Conservation (phyloP, 2,329 filamentous ascomycete genomes). For the Diaporthe eres region DNA sequence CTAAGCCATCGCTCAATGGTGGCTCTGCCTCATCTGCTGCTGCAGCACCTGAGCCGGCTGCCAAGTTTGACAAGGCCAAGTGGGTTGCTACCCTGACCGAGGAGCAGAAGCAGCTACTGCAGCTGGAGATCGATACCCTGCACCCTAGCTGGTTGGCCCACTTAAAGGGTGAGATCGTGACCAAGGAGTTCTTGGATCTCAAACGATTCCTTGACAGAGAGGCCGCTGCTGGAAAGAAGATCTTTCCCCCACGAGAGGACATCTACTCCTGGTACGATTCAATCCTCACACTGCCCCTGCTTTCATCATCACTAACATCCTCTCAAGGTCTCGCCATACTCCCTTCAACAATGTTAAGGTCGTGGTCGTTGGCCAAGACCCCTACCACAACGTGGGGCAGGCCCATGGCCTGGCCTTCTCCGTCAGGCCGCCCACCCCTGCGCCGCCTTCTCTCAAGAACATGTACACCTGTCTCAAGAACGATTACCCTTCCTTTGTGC, state of each 20-base stretch:
- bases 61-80: conserved; percentile 87
- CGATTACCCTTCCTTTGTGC: conserved; percentile 85
- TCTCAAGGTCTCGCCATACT: conserved; percentile 89
- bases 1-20: conserved; percentile 37
- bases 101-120: conserved; percentile 86
- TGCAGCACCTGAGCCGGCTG: conserved; percentile 49
- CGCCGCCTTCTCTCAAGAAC: conserved; percentile 91
- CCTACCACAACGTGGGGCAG: conserved; percentile 96
- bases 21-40: conserved; percentile 44
- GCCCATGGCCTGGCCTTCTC: conserved; percentile 97
- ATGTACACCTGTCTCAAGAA: conserved; percentile 92
- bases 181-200: conserved; percentile 84
- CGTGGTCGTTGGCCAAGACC: conserved; percentile 95
- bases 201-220: conserved; percentile 91
- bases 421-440: conserved; percentile 87
- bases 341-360: conserved; percentile 90
- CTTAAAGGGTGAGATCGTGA: conserved; percentile 87
- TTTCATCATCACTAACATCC: conserved; percentile 26
- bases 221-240: conserved; percentile 78
- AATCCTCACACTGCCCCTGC: neutral
- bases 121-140: conserved; percentile 92
- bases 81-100: conserved; percentile 85
- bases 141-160: conserved; percentile 92
- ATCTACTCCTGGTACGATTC: conserved; percentile 91
- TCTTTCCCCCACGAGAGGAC: conserved; percentile 90